phyloP scores from a whole-genome alignment of 176 grass and related monocot genomes.

The Alopecurus myosuroides region DNA sequence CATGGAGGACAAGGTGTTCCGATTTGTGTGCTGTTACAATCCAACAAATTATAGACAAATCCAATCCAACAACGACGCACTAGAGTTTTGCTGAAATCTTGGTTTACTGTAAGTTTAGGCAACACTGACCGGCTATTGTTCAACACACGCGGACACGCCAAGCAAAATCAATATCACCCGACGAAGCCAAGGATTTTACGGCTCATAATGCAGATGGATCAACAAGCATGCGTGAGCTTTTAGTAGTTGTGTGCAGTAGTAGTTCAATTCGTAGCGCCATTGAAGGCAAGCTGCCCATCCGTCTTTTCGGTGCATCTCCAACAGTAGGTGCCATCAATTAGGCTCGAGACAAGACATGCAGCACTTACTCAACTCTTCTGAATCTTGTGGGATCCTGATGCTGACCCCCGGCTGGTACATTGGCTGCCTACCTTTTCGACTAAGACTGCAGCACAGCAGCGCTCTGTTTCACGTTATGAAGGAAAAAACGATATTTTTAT shows the following conservation, averaged over 20 bases:
- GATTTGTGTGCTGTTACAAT: background rate
- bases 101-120: background rate
- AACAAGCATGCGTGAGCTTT: background rate
- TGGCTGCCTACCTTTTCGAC: background rate
- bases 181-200: background rate
- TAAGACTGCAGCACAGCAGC: background rate
- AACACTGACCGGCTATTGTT: too few relatives aligned
- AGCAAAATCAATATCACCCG: background rate
- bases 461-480: background rate
- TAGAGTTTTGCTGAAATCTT: background rate
- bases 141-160: background rate
- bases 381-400: background rate
- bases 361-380: background rate
- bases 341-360: background rate
- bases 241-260: background rate
- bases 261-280: background rate
- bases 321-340: background rate
- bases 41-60: too few relatives aligned
- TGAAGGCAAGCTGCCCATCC: background rate
- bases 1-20: too few relatives aligned
- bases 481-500: too few relatives aligned
- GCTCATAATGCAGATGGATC: background rate
- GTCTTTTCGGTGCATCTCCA: constrained; percentile 11
- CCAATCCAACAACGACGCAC: too few relatives aligned
- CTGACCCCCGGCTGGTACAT: background rate